These are phyloP conservation scores for Alternaria postmessia DNA, from an alignment of 2,329 filamentous ascomycete species.

Conservation along the genomic window DNA sequence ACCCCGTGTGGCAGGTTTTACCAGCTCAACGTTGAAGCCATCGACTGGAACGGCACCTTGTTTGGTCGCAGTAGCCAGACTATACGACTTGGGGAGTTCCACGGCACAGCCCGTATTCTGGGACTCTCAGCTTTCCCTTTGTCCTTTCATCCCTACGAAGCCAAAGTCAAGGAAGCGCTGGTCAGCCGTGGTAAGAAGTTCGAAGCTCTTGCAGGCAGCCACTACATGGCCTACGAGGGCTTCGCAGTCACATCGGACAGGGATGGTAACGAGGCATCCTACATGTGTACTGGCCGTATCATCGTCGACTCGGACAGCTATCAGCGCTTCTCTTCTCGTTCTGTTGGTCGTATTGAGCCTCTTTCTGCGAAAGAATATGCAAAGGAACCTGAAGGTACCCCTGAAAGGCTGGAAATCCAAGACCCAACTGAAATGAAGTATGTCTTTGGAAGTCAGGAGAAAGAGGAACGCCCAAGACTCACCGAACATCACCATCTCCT, in stretches of 20 bases:
- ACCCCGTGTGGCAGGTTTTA: slow-evolving; percentile 34
- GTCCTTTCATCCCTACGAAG: slow-evolving; percentile 76
- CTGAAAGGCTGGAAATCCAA: slow-evolving; percentile 15
- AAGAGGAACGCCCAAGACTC: slow-evolving; percentile 61
- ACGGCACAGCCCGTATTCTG: slow-evolving; percentile 80
- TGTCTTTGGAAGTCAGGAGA: slow-evolving; percentile 40
- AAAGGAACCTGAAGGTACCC: background rate
- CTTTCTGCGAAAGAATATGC: slow-evolving; percentile 29
- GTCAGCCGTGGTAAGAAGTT: slow-evolving; percentile 85
- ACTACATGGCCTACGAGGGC: slow-evolving; percentile 83
- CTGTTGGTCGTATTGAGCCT: slow-evolving; percentile 21
- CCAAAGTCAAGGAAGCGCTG: slow-evolving; percentile 68
- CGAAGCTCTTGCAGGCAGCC: slow-evolving; percentile 75
- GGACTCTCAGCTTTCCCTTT: slow-evolving; percentile 78
- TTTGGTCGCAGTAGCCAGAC: slow-evolving; percentile 36
- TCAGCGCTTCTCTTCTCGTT: slow-evolving; percentile 56
- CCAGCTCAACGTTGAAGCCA: slow-evolving; percentile 30
- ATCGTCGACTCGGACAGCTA: slow-evolving; percentile 77
- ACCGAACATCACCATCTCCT: slow-evolving; percentile 82
- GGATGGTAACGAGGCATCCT: slow-evolving; percentile 27
- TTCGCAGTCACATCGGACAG: slow-evolving; percentile 51
- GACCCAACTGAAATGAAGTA: slow-evolving; percentile 19
- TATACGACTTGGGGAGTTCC: slow-evolving; percentile 61
- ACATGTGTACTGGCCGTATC: slow-evolving; percentile 78
- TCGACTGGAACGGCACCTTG: slow-evolving; percentile 45